These are phyloP conservation scores for Xylariaceae sp. DNA, from an alignment of 2,329 filamentous ascomycete genomes.

Conservation along the genomic window DNA sequence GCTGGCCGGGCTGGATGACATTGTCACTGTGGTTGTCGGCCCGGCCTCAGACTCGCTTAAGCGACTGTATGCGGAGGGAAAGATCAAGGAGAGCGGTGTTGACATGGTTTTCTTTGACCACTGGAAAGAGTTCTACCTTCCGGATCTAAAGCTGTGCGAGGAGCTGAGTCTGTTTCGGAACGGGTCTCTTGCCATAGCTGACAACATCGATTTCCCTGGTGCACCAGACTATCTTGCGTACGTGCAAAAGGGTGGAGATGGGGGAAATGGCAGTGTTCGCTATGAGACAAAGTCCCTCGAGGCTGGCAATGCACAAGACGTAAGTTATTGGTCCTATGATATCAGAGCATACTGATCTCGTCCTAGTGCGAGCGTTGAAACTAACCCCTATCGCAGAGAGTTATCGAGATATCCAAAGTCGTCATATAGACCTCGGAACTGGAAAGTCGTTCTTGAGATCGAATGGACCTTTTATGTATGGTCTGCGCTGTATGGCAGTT, in stretches of 20 bases:
- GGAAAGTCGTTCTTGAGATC: too few species aligned
- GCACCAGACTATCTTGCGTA: background rate
- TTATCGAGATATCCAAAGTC: too few species aligned
- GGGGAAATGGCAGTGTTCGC: background rate
- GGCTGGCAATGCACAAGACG: too few species aligned
- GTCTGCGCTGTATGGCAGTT: too few species aligned
- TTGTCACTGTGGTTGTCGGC: constrained; percentile 31
- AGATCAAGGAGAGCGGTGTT: constrained; percentile 19
- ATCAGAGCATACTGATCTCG: too few species aligned
- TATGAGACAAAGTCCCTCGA: background rate
- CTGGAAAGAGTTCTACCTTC: constrained; percentile 1
- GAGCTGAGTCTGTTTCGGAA: background rate
- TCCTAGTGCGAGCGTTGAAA: too few species aligned
- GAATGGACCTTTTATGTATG: too few species aligned
- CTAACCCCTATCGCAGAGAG: too few species aligned
- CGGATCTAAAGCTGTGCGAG: background rate
- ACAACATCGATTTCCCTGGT: background rate
- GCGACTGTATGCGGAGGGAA: constrained; percentile 23
- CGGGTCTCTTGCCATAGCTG: background rate
- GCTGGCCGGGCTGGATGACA: constrained; percentile 28
- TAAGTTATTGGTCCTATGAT: too few species aligned
- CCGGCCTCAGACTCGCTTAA: constrained; percentile 25
- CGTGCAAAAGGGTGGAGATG: background rate
- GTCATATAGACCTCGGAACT: too few species aligned
- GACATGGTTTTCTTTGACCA: constrained; percentile 29